Base-by-base conservation (phyloP, 2,329 filamentous ascomycete genomes). In the Diaporthe caulivora region DNA sequence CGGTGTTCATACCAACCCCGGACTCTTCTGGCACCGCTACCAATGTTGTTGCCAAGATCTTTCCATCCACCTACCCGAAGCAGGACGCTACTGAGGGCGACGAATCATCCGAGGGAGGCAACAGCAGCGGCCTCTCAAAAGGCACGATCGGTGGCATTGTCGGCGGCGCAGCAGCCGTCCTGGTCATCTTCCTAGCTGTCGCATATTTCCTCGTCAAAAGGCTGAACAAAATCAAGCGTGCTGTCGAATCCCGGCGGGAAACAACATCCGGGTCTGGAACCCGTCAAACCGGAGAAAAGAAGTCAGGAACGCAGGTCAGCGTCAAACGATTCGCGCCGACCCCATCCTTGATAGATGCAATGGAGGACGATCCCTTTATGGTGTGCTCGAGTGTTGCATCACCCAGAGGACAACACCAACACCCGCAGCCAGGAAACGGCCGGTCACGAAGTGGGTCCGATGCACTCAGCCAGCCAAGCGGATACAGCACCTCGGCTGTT, bases 61-160 rank as follows among this genome's bases (percentile, higher is more conserved):
- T 86, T 44, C 86, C 86, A 0, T 85, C 83, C 2, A 81, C 82
- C 1, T 79, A 88, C 3, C 77, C 84, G 6, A 89, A 89, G 72
- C 75, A 80, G 8, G 76, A 81, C 1, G 81, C 83, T 5, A 75
- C 80, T 0, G 74, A 81, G 18, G 79, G 80, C 0, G 74, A 68
- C 40, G 72, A 68, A 31, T 75, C 75, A 3, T 49, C 76, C 13
- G 75, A 75, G 24, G 76, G 77, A 26, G 76, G 75, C 11, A 78
- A 81, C 55, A 76, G 79, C 42, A 76, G 80, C 29, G 81, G 83
- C 17, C 80, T 88, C 29, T 83, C 84, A 31, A 78, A 77, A 0
- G 82, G 79, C 1, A 82, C 86, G 34, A 80, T 91, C 2, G 88
- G 86, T 3, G 89, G 89, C 2, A 89, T 91, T 29, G 83, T 91